A percentile compares a stretch with the other conserved stretches of the same genome.
phyloP scores from a whole-genome alignment of 2,329 filamentous ascomycete genomes.

The Aureobasidium sp. region DNA sequence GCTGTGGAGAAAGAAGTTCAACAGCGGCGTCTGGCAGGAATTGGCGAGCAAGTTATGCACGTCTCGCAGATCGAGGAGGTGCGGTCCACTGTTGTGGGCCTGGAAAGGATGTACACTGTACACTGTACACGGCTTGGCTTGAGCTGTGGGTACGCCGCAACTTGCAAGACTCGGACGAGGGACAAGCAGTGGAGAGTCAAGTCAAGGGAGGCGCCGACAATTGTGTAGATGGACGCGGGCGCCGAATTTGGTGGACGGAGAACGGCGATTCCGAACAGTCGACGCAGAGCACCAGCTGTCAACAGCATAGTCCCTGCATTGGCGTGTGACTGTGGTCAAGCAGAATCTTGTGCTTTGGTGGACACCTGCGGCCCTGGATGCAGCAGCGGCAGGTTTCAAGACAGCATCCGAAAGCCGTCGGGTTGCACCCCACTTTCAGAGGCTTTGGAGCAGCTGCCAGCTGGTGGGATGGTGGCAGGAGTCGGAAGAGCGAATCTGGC shows the following conservation, averaged over 20 bases:
- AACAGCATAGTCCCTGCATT: neutral
- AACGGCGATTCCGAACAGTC: neutral
- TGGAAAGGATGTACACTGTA: neutral
- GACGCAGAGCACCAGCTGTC: neutral
- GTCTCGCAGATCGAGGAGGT: neutral
- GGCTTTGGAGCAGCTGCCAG: neutral
- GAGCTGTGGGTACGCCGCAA: neutral
- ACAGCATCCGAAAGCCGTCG: neutral
- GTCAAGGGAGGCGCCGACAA: neutral
- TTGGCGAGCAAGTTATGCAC: neutral
- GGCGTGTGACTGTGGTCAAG: slow-evolving; percentile 6
- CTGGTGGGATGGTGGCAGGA: neutral
- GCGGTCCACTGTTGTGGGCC: neutral
- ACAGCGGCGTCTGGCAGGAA: neutral
- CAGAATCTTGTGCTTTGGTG: slow-evolving; percentile 6
- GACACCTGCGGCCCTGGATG: neutral
- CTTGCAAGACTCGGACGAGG: neutral
- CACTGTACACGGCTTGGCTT: neutral
- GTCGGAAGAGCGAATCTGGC: neutral
- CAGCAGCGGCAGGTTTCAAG: slow-evolving; percentile 2
- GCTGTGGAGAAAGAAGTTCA: neutral
- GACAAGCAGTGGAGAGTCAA: neutral
- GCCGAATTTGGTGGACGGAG: neutral
- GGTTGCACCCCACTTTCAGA: neutral
- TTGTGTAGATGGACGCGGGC: neutral